Evolutionary conservation across 1,284 basidiomycete genomes (phyloP).

Genomic region (Gastroboletus turbinatus): DNA sequence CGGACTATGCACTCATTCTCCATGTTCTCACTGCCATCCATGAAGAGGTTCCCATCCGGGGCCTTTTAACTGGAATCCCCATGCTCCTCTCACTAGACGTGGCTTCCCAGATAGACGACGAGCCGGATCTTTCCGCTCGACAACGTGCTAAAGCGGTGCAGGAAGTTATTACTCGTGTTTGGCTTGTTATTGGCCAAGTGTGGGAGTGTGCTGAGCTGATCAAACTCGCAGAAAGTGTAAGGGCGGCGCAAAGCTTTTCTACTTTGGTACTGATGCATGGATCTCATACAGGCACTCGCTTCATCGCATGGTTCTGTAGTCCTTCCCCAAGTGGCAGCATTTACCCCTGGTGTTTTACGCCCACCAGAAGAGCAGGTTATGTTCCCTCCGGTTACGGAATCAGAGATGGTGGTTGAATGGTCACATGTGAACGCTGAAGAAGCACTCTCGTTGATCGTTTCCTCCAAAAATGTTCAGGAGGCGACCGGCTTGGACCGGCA

Average conservation of each 20-base stretch:
- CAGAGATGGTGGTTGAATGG: constrained; percentile 9
- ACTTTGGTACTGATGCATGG: constrained; percentile 13
- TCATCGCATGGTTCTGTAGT: constrained; percentile 27
- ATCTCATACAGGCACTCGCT: constrained; percentile 37
- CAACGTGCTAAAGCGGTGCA: constrained; percentile 60
- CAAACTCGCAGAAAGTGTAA: constrained; percentile 57
- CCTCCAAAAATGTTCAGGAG: constrained; percentile 54
- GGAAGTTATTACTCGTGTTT: constrained; percentile 64
- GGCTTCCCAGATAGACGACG: constrained; percentile 46
- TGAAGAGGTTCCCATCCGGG: constrained; percentile 68
- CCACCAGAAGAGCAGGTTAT: constrained; percentile 29
- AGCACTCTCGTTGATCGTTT: constrained; percentile 54
- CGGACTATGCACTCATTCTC: constrained; percentile 80
- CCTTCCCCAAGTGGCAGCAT: constrained; percentile 35
- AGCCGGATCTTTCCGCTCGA: constrained; percentile 39
- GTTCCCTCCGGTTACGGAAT: constrained; percentile 27
- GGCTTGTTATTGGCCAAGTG: constrained; percentile 66
- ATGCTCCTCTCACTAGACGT: constrained; percentile 81
- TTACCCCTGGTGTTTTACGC: constrained; percentile 33
- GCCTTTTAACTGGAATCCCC: constrained; percentile 77
- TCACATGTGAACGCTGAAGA: constrained; percentile 54
- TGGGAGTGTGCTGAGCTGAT: constrained; percentile 67
- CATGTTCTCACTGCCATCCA: constrained; percentile 70
- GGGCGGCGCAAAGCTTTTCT: constrained; percentile 18
- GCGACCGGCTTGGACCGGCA: constrained; percentile 64